Evolutionary conservation across 768 basidiomycete species (phyloP).

Genomic region (Nidula microcarpa): DNA sequence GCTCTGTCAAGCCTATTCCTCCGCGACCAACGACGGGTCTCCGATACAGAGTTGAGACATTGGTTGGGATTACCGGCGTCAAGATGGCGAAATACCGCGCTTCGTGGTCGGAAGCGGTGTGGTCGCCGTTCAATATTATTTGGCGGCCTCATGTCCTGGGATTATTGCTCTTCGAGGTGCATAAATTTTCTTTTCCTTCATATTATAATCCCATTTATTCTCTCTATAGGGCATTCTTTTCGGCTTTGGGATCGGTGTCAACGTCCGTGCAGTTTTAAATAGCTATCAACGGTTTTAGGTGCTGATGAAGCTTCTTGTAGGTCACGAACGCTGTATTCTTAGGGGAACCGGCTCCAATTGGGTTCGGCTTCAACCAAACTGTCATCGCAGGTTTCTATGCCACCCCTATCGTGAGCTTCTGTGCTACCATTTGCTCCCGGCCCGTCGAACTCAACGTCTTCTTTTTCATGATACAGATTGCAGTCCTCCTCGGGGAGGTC

Average conservation of each 20-base stretch:
- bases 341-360: conserved; percentile 12
- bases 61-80: conserved; percentile 49
- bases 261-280: conserved; percentile 29
- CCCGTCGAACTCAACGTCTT: background rate
- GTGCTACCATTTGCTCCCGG: background rate
- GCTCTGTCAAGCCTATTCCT: conserved; percentile 41
- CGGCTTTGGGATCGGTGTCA: conserved; percentile 26
- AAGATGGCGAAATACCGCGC: conserved; percentile 36
- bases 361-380: conserved; percentile 32
- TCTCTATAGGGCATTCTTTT: conserved; percentile 22
- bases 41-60: conserved; percentile 45
- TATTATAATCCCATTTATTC: background rate
- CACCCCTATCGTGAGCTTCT: conserved; percentile 26
- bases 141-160: conserved; percentile 46
- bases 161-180: conserved; percentile 37
- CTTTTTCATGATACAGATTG: conserved; percentile 14
- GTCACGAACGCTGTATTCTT: conserved; percentile 21
- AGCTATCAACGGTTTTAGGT: background rate
- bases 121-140: conserved; percentile 33
- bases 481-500: conserved; percentile 32
- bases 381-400: conserved; percentile 32
- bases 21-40: conserved; percentile 29
- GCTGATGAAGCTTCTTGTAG: conserved; percentile 24
- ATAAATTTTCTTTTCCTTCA: background rate
- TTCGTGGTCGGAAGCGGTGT: conserved; percentile 31